phyloP scores from a whole-genome alignment of 495 filamentous ascomycete species.

The Amniculicola lignicola region DNA sequence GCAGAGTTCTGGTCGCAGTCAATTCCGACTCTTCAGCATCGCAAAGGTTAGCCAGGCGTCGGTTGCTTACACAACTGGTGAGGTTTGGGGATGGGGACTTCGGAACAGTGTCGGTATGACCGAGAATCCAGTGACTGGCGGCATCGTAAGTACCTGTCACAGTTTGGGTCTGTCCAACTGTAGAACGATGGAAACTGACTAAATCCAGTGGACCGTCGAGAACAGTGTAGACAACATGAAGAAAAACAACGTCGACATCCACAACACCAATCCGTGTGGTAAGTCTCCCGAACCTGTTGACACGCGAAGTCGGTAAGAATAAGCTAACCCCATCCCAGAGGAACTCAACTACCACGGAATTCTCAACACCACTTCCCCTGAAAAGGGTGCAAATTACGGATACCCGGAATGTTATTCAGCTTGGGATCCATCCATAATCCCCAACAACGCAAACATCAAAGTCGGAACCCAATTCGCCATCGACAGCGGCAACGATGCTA shows the following conservation, averaged over 20 bases:
- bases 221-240: conserved; percentile 61
- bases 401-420: conserved; percentile 65
- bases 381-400: conserved; percentile 55
- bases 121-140: conserved; percentile 50
- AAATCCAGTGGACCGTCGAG: conserved; percentile 49
- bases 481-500: conserved; percentile 32
- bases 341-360: conserved; percentile 67
- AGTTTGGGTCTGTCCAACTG: not conserved
- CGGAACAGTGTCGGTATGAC: conserved; percentile 65
- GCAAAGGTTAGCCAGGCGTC: conserved; percentile 39
- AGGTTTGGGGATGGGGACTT: conserved; percentile 63
- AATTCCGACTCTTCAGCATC: conserved; percentile 61
- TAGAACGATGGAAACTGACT: not conserved
- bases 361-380: conserved; percentile 46
- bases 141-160: conserved; percentile 51
- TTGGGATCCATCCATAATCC: conserved; percentile 53
- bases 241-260: conserved; percentile 55
- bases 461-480: conserved; percentile 50
- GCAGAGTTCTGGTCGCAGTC: conserved; percentile 53
- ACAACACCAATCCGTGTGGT: conserved; percentile 63
- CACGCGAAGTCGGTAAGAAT: not conserved
- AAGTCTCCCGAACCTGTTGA: not conserved
- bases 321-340: conserved; percentile 41
- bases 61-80: conserved; percentile 49
- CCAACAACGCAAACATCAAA: conserved; percentile 43